A percentile compares a stretch with the other conserved stretches of the same genome.
Evolutionary conservation across 169 alveolate species (phyloP).

Genomic region (Eimeria tenella): DNA sequence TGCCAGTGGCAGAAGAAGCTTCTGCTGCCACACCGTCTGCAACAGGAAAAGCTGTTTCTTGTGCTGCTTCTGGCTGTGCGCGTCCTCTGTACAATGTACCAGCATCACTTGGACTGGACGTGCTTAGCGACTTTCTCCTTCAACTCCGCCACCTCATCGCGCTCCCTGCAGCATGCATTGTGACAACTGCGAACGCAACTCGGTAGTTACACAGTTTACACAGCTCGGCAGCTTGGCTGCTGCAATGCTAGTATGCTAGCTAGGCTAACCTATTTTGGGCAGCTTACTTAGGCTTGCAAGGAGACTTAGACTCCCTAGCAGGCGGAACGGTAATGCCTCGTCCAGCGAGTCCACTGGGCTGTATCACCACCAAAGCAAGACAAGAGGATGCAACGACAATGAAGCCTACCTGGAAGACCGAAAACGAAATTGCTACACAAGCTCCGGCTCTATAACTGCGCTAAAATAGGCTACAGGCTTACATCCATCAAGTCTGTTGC

Average conservation of each 20-base stretch:
- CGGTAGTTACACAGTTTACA: neutral
- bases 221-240: neutral
- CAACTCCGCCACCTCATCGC: slow-evolving; percentile 41
- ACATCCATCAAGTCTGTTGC: slow-evolving; percentile 63
- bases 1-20: neutral
- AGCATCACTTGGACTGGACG: neutral
- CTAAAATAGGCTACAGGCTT: neutral
- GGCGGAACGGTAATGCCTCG: slow-evolving; percentile 16
- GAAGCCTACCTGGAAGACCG: neutral
- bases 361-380: slow-evolving; percentile 12
- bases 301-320: neutral
- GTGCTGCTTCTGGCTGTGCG: neutral
- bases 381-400: neutral
- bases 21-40: neutral
- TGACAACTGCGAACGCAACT: neutral
- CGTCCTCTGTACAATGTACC: too few relatives aligned
- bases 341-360: slow-evolving; percentile 59
- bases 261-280: neutral
- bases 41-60: neutral
- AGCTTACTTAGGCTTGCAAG: neutral
- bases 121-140: slow-evolving; percentile 17
- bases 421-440: too few relatives aligned
- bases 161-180: slow-evolving; percentile 1
- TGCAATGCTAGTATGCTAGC: neutral
- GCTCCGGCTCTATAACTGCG: neutral